Evolutionary conservation across 441 rosid species (phyloP).

Genomic region (Bruguiera hainesii): DNA sequence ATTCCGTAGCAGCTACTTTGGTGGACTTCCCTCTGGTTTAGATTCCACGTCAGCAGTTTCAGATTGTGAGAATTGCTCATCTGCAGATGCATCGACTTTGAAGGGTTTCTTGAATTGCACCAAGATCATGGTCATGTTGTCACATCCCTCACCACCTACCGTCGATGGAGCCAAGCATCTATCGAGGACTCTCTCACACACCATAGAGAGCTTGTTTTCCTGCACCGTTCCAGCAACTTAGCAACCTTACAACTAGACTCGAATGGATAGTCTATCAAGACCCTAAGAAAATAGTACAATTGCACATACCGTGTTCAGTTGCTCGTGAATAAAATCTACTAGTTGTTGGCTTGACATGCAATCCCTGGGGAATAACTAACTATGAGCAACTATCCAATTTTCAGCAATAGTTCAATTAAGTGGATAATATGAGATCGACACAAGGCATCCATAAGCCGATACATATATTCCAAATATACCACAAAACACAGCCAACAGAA

Average conservation of each 20-base stretch:
- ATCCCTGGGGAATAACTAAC: conserved; percentile 64
- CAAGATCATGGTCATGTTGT: conserved; percentile 97
- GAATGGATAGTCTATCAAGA: not conserved
- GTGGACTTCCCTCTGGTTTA: conserved; percentile 23
- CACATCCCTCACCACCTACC: conserved; percentile 86
- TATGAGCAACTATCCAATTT: conserved; percentile 4
- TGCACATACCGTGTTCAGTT: conserved; percentile 50
- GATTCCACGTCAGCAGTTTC: conserved; percentile 27
- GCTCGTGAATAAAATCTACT: conserved; percentile 85
- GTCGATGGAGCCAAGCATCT: conserved; percentile 93
- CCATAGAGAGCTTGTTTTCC: conserved; percentile 89
- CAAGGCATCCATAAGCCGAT: not conserved
- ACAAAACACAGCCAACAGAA: not conserved
- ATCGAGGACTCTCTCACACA: conserved; percentile 83
- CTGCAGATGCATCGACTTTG: conserved; percentile 22
- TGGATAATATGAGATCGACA: not conserved
- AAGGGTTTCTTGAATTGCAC: conserved; percentile 88
- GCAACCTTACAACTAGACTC: not conserved
- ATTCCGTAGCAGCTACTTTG: conserved; percentile 8
- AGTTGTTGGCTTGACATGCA: conserved; percentile 97
- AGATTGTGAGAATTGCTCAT: conserved; percentile 37
- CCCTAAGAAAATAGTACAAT: not conserved
- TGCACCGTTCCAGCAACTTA: conserved; percentile 24
- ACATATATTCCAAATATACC: not conserved
- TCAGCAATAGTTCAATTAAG: not conserved